phyloP scores from a whole-genome alignment of 805 yeast genomes.

The Teunomyces funiuensis region DNA sequence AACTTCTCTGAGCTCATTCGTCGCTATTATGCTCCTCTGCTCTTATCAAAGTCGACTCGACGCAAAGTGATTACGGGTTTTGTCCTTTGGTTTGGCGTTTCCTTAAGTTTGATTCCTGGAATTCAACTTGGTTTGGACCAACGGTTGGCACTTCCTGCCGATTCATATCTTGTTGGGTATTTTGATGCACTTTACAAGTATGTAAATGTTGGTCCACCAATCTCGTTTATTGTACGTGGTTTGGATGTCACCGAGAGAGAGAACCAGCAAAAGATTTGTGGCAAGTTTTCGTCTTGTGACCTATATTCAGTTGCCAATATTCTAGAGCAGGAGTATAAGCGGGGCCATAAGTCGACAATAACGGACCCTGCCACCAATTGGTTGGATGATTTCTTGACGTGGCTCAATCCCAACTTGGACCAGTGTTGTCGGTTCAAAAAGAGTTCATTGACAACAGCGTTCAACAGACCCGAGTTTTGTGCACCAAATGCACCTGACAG shows the following conservation, averaged over 20 bases:
- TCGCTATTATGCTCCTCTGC: slow-evolving; percentile 56
- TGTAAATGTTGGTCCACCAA: slow-evolving; percentile 88
- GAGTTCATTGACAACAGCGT: slow-evolving; percentile 31
- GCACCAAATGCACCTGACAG: slow-evolving; percentile 65
- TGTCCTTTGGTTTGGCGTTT: slow-evolving; percentile 61
- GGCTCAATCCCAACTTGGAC: slow-evolving; percentile 83
- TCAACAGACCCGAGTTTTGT: slow-evolving; percentile 52
- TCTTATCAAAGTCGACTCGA: slow-evolving; percentile 49
- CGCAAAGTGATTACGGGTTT: slow-evolving; percentile 55
- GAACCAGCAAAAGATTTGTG: slow-evolving; percentile 77
- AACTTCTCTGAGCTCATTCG: slow-evolving; percentile 39
- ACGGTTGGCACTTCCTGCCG: slow-evolving; percentile 79
- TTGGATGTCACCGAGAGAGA: slow-evolving; percentile 59
- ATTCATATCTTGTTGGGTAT: slow-evolving; percentile 78
- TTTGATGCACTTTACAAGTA: slow-evolving; percentile 72
- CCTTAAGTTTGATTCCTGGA: slow-evolving; percentile 66
- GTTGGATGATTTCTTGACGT: slow-evolving; percentile 87
- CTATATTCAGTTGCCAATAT: slow-evolving; percentile 76
- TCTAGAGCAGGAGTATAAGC: slow-evolving; percentile 77
- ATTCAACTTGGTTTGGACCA: slow-evolving; percentile 85
- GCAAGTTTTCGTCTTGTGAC: slow-evolving; percentile 82
- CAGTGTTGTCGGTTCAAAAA: slow-evolving; percentile 80
- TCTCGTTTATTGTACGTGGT: slow-evolving; percentile 77
- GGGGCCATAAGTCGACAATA: slow-evolving; percentile 63
- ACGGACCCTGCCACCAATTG: slow-evolving; percentile 86